Percentiles rank a stretch among this genome's conserved stretches.
Conservation (phyloP, 352 stramenopile species). For the Phytopythium vexans region DNA sequence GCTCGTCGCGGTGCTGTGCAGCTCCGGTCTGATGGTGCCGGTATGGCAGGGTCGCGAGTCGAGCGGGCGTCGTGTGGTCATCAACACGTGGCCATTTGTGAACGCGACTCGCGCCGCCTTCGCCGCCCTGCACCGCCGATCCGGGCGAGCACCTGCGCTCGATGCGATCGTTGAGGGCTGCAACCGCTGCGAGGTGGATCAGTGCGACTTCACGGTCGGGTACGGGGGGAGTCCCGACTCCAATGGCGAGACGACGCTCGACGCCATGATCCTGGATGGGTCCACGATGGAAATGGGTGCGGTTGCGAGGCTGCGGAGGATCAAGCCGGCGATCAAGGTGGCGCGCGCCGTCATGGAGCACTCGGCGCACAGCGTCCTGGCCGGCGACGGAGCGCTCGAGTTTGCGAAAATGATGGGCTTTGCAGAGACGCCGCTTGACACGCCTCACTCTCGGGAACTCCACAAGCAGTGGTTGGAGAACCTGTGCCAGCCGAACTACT, state of each 20-base stretch:
- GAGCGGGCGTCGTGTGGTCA: constrained; percentile 34
- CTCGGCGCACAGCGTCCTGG: constrained; percentile 85
- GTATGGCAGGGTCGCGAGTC: not conserved
- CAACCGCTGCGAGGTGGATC: constrained; percentile 78
- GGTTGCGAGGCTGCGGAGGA: constrained; percentile 70
- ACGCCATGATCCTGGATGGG: constrained; percentile 91
- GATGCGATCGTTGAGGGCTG: constrained; percentile 70
- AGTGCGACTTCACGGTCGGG: constrained; percentile 88
- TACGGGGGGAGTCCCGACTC: constrained; percentile 87
- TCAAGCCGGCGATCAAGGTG: constrained; percentile 83
- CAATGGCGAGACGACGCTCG: constrained; percentile 85
- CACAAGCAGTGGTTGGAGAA: constrained; percentile 53
- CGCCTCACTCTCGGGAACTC: constrained; percentile 48
- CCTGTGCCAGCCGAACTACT: constrained; percentile 91
- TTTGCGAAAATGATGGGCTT: constrained; percentile 93
- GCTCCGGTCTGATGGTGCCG: not conserved
- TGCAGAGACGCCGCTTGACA: constrained; percentile 66
- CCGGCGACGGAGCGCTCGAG: constrained; percentile 74
- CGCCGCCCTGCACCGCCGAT: constrained; percentile 22
- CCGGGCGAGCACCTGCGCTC: constrained; percentile 21
- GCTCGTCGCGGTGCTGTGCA: not conserved
- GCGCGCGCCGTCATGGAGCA: constrained; percentile 87
- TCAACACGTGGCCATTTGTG: constrained; percentile 86
- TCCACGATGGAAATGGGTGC: constrained; percentile 82
- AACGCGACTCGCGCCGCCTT: constrained; percentile 70